A percentile compares a stretch with the other conserved stretches of the same genome.
Conservation (phyloP, 1,284 basidiomycete species). For the Blastosporella zonata region DNA sequence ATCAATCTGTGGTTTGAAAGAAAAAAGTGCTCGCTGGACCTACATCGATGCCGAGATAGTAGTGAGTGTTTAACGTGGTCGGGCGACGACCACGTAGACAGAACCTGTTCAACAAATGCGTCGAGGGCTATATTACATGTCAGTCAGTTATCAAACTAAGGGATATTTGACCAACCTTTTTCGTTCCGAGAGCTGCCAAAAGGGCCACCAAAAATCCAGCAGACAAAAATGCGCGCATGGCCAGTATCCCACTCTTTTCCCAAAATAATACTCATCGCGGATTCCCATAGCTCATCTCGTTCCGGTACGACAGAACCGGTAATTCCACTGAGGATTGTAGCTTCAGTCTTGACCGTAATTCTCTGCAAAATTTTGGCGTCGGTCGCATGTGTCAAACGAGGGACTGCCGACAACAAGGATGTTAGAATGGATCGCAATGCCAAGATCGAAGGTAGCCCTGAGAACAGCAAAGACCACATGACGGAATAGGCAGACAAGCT, state of each 20-base stretch:
- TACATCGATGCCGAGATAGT: constrained; percentile 67
- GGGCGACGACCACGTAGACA: constrained; percentile 63
- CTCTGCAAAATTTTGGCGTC: constrained; percentile 34
- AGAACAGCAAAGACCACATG: constrained; percentile 50
- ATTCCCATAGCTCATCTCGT: constrained; percentile 51
- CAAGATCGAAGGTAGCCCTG: constrained; percentile 48
- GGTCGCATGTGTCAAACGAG: constrained; percentile 28
- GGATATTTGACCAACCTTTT: constrained; percentile 26
- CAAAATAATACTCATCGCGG: constrained; percentile 46
- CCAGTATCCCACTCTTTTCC: constrained; percentile 56
- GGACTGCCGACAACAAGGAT: constrained; percentile 54
- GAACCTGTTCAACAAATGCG: constrained; percentile 42
- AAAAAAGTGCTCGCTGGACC: constrained; percentile 22
- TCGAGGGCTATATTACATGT: constrained; percentile 39
- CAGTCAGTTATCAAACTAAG: not conserved
- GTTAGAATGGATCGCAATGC: constrained; percentile 53
- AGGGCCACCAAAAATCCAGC: constrained; percentile 53
- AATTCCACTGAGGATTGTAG: constrained; percentile 42
- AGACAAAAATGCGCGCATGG: constrained; percentile 59
- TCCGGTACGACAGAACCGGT: constrained; percentile 46
- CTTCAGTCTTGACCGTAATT: constrained; percentile 49
- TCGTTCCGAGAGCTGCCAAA: constrained; percentile 30
- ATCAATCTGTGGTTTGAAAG: constrained; percentile 3
- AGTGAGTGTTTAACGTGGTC: constrained; percentile 73
- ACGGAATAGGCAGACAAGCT: constrained; percentile 36